These are phyloP conservation scores for Sporothrix mexicana DNA, from an alignment of 2,329 filamentous ascomycete genomes.

Conservation along the genomic window DNA sequence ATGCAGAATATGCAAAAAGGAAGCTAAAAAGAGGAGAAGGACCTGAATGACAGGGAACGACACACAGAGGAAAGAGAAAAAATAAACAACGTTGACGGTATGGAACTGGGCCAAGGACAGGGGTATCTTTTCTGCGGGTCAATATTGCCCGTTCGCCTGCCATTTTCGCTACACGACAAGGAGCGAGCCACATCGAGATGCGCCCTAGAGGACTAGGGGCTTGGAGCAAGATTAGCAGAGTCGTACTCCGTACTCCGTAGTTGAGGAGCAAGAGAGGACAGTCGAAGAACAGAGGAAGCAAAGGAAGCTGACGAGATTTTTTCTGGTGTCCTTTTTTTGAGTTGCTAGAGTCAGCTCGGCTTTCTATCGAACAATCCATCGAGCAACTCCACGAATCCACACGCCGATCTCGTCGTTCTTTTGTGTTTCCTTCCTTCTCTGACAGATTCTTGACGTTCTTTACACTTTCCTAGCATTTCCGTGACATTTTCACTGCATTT, in stretches of 20 bases:
- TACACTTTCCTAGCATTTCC: neutral
- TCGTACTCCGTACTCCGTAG: no score
- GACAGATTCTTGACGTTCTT: neutral
- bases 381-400: neutral
- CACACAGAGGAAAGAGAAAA: no score
- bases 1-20: neutral
- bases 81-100: neutral
- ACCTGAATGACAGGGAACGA: no score
- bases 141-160: slow-evolving; percentile 22
- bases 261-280: neutral
- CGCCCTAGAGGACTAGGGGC: neutral
- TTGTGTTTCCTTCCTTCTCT: neutral
- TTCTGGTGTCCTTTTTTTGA: slow-evolving; percentile 6
- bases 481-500: neutral
- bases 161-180: slow-evolving; percentile 24
- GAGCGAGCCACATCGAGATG: slow-evolving; percentile 18
- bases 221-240: slow-evolving; percentile 14
- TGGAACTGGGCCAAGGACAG: neutral
- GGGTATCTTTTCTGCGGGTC: neutral
- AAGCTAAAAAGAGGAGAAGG: neutral
- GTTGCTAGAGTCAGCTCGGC: neutral
- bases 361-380: slow-evolving; percentile 2
- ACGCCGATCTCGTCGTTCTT: neutral
- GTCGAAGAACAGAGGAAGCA: neutral
- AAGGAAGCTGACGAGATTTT: slow-evolving; percentile 10